Base-by-base conservation (phyloP, 139 green algal genomes). In the Chlorella vulgaris region DNA sequence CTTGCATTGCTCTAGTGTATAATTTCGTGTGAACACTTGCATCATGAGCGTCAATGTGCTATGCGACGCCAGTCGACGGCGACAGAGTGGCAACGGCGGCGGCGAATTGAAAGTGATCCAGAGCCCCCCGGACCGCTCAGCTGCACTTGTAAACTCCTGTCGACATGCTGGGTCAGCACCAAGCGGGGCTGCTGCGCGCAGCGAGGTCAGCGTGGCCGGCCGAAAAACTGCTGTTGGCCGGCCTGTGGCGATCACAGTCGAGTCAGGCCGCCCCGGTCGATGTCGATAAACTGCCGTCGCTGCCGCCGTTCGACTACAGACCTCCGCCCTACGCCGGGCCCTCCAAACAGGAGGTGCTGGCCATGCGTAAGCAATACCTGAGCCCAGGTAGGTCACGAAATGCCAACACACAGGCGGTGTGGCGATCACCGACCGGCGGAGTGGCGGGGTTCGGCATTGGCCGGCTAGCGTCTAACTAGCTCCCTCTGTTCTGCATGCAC, bases 261-360 rank as follows among this genome's bases (percentile, higher is more conserved):
- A 78, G 70, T 24, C 70, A 78, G 50, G 70, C 50, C 3, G 70
- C 70, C 8, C 43, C 58, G 2, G 74, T 38, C 13, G 31, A 65
- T 0, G 24, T 15, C 38, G 18, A 0, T 4, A 28, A 40, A 58
- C 28, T 7, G 3, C 77, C 77, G 18, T 22, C 24, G 61, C 85
- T 94, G 66, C 91, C 91, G 6, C 63, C 85, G 13, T 93, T 86
- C 40, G 87, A 90, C 43, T 91, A 95, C 70, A 84, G 36, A 3
- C 95, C 95, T 13, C 80, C 84, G 7, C 82, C 88, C 1, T 99
- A 98, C 83, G 90, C 35, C 1, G 96, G 96, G 0, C 96, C 96
- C 0, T 85, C 69, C 39, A 93, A 92, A 26, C 88, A 93, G 35
- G 95, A 99, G 69, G 92, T 98, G 2, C 50, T 96, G 19, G 70